A percentile compares a stretch with the other conserved stretches of the same genome.
These are phyloP conservation scores for Colletotrichum magnum DNA, from an alignment of 2,329 filamentous ascomycete species.

Conservation along the genomic window DNA sequence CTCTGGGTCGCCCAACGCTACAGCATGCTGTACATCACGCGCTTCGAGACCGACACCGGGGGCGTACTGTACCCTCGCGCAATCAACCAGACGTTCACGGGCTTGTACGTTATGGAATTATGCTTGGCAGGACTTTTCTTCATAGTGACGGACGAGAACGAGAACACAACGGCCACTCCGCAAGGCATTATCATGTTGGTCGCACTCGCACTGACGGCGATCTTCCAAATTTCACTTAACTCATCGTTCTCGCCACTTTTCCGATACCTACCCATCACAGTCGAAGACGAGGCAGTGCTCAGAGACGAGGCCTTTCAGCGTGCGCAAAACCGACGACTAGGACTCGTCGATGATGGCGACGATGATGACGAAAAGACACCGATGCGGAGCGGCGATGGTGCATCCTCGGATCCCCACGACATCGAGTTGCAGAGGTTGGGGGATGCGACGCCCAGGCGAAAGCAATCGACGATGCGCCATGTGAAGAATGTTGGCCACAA, in stretches of 20 bases:
- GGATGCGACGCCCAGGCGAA: conserved; percentile 46
- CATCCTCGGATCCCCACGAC: conserved; percentile 45
- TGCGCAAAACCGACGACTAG: conserved; percentile 80
- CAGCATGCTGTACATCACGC: conserved; percentile 94
- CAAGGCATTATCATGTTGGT: conserved; percentile 92
- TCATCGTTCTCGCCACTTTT: conserved; percentile 87
- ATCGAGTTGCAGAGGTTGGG: conserved; percentile 54
- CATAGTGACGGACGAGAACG: conserved; percentile 75
- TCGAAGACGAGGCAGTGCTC: conserved; percentile 95
- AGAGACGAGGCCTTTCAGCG: conserved; percentile 90
- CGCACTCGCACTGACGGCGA: conserved; percentile 75
- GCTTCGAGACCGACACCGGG: conserved; percentile 91
- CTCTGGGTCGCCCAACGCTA: conserved; percentile 98
- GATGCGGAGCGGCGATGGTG: conserved; percentile 54
- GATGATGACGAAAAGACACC: conserved; percentile 60
- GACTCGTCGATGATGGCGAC: conserved; percentile 68
- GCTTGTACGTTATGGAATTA: conserved; percentile 94
- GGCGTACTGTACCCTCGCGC: conserved; percentile 92
- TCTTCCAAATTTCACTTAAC: conserved; percentile 88
- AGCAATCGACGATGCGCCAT: conserved; percentile 59
- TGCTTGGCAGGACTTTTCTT: conserved; percentile 93
- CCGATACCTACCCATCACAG: conserved; percentile 90
- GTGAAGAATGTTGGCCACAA: conserved; percentile 63
- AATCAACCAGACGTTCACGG: conserved; percentile 95
- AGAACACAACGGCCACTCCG: conserved; percentile 69